Base-by-base conservation (phyloP, 345 rosid species). In the Boechera divaricarpa region DNA sequence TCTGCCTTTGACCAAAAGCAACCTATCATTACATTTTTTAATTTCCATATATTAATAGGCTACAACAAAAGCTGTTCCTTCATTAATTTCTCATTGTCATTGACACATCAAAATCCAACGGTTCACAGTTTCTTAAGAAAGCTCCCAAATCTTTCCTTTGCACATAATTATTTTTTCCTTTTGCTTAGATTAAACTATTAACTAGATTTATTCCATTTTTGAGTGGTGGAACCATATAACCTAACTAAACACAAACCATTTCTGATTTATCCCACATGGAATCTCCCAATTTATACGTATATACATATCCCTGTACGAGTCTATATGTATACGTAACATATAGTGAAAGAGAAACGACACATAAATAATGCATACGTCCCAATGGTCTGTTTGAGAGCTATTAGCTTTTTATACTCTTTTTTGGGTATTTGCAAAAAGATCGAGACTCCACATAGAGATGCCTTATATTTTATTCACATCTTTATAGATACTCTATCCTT, bases 1-100 rank as follows among this genome's bases (percentile, higher is more conserved):
- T 77, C 67, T 58, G 62, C 81, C 81, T 77, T 77, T 77, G 81
- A 77, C 81, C 81, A 77, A 77, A 77, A 77, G 81, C 32, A 72
- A 72, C 67, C 72, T 64, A 77, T 77, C 65, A 71, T 77, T 77
- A 57, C 81, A 65, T 39, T 71, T 57, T 67, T 47, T 32, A 7
- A 24, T 24, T 33, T 42, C 1, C 28, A 16, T 5, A 55, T 29
- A 31, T 4, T 18, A 33, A 63, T 64, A 63, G 72, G 72, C 24
- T 3, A 44, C 70, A 70, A 63, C 52, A 77, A 77, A 71, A 77
- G 81, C 67, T 56, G 72, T 39, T 21, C 60, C 76, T 69, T 71
- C 81, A 45, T 53, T 69, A 39, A 69, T 62, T 76, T 71, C 38
- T 56, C 44, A 21, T 53, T 54, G 58, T 35, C 64, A 70, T 18